phyloP scores from a whole-genome alignment of 2,329 filamentous ascomycete genomes.

The Cladosporium sp. region DNA sequence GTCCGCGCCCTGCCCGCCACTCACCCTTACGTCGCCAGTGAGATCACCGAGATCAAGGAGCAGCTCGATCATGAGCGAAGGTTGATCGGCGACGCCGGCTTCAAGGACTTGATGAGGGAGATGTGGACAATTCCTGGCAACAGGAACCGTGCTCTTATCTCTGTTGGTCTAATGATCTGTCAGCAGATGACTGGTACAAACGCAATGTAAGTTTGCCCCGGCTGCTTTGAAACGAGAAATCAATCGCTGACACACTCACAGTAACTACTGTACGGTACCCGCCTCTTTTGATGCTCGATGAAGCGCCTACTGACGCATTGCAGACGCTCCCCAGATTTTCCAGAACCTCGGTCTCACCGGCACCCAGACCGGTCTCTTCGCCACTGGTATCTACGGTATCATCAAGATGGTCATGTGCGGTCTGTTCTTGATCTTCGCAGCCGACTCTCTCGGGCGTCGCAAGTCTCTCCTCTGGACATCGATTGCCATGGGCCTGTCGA shows the following conservation, averaged over 20 bases:
- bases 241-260: constrained; percentile 16
- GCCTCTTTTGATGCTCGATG: constrained; percentile 38
- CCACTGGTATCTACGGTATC: constrained; percentile 67
- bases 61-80: constrained; percentile 65
- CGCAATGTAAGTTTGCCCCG: constrained; percentile 22
- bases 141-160: constrained; percentile 58
- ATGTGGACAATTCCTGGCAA: constrained; percentile 60
- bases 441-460: constrained; percentile 68
- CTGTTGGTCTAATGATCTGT: constrained; percentile 59
- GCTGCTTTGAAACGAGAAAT: neutral
- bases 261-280: constrained; percentile 50
- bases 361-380: constrained; percentile 57
- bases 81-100: constrained; percentile 58
- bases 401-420: constrained; percentile 61
- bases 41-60: constrained; percentile 58
- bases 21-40: constrained; percentile 44
- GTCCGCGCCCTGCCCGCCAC: constrained; percentile 55
- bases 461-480: constrained; percentile 40
- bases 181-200: constrained; percentile 67
- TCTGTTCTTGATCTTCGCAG: constrained; percentile 64
- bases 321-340: constrained; percentile 56
- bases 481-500: constrained; percentile 48
- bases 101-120: constrained; percentile 60
- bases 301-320: neutral
- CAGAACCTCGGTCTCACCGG: constrained; percentile 54